Conservation (phyloP, 805 yeast species). For the Ogataea philodendri region DNA sequence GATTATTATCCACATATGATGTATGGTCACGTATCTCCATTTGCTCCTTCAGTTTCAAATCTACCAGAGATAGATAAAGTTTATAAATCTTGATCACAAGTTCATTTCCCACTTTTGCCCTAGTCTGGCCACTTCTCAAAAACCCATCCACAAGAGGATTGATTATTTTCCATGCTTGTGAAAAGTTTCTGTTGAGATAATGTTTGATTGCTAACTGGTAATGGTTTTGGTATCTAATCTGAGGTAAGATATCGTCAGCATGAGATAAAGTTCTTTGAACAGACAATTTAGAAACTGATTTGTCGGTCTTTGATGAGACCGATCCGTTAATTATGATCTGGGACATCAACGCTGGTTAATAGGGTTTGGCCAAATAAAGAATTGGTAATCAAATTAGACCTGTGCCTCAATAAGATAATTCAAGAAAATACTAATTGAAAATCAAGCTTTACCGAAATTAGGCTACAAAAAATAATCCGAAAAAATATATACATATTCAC, state of each 20-base stretch:
- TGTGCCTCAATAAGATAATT: too few species aligned
- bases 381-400: too few species aligned
- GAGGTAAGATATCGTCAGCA: conserved; percentile 15
- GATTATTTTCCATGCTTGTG: conserved; percentile 28
- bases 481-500: too few species aligned
- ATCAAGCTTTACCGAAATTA: too few species aligned
- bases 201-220: conserved; percentile 42
- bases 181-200: conserved; percentile 37
- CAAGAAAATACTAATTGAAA: too few species aligned
- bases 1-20: not conserved
- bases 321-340: conserved; percentile 3
- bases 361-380: too few species aligned
- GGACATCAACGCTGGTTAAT: too few species aligned
- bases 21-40: not conserved
- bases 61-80: conserved; percentile 31
- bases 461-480: too few species aligned
- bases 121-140: conserved; percentile 2
- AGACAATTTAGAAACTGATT: not conserved
- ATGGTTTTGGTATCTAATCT: conserved; percentile 22
- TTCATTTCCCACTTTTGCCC: conserved; percentile 9
- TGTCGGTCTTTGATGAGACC: not conserved
- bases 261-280: conserved; percentile 1
- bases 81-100: conserved; percentile 25
- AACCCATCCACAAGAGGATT: conserved; percentile 23
- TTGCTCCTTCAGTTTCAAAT: conserved; percentile 28